These are phyloP conservation scores for Pseudogymnoascus sp. DNA, from an alignment of 2,329 filamentous ascomycete genomes.

Conservation along the genomic window DNA sequence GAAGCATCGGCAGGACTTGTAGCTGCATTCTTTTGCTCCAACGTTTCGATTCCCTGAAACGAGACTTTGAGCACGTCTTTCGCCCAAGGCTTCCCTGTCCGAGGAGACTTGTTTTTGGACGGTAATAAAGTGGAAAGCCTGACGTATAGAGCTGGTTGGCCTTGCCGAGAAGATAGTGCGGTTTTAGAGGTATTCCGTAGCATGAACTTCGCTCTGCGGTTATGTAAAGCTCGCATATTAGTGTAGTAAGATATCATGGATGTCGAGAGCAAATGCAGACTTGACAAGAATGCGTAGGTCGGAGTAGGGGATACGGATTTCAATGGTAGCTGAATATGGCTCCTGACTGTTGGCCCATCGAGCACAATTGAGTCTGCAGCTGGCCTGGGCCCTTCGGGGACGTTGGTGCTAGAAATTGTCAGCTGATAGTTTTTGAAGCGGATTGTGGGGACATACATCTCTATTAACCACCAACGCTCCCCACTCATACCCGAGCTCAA, in stretches of 20 bases:
- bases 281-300: slow-evolving; percentile 28
- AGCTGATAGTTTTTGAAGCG: background rate
- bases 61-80: slow-evolving; percentile 49
- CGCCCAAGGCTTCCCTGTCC: slow-evolving; percentile 41
- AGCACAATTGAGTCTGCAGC: background rate
- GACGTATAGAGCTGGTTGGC: slow-evolving; percentile 24
- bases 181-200: slow-evolving; percentile 24
- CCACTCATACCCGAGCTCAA: slow-evolving; percentile 62
- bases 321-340: slow-evolving; percentile 21
- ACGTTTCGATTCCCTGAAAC: slow-evolving; percentile 39
- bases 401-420: slow-evolving; percentile 14
- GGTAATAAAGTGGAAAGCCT: slow-evolving; percentile 23
- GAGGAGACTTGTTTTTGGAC: slow-evolving; percentile 17
- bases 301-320: slow-evolving; percentile 21
- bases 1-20: background rate
- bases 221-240: slow-evolving; percentile 29
- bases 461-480: slow-evolving; percentile 71
- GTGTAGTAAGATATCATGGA: slow-evolving; percentile 31
- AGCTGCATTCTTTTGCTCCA: background rate
- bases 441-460: slow-evolving; percentile 30
- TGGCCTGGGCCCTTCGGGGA: slow-evolving; percentile 11
- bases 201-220: slow-evolving; percentile 18
- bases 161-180: slow-evolving; percentile 16
- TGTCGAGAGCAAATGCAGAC: slow-evolving; percentile 30
- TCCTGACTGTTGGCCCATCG: slow-evolving; percentile 18